phyloP scores from a whole-genome alignment of 2,329 filamentous ascomycete genomes.

The Bisporella sp. region DNA sequence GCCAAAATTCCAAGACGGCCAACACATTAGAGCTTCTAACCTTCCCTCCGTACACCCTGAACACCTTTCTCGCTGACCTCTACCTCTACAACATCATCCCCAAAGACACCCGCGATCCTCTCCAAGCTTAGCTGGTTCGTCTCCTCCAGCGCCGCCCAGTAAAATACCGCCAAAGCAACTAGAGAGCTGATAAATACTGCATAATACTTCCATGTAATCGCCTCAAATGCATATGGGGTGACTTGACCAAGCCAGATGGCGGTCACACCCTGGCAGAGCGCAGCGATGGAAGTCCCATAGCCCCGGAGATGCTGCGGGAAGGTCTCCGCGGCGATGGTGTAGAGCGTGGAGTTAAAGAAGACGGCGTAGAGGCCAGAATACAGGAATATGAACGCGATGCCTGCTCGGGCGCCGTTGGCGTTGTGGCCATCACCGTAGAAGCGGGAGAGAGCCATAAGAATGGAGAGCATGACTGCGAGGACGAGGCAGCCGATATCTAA shows the following conservation, averaged over 20 bases:
- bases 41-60: no score
- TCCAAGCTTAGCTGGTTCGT: conserved; percentile 62
- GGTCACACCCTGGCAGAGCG: conserved; percentile 24
- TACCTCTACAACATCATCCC: conserved; percentile 6
- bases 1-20: no score
- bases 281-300: conserved; percentile 26
- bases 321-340: conserved; percentile 28
- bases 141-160: conserved; percentile 49
- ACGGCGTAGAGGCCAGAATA: conserved; percentile 30
- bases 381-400: conserved; percentile 32
- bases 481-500: conserved; percentile 21
- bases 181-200: conserved; percentile 30
- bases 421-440: conserved; percentile 20
- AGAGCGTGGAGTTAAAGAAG: conserved; percentile 32
- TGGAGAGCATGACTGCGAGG: conserved; percentile 21
- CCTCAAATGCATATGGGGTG: conserved; percentile 29
- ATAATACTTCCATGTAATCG: conserved; percentile 33
- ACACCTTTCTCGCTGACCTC: no score
- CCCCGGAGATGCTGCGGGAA: conserved; percentile 28
- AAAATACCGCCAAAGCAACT: conserved; percentile 25
- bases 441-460: conserved; percentile 21
- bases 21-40: no score
- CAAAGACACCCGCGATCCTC: conserved; percentile 34
- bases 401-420: conserved; percentile 24
- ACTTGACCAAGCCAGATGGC: conserved; percentile 27